phyloP scores from a whole-genome alignment of 73 alveolate genomes.

The Tetrahymena borealis region DNA sequence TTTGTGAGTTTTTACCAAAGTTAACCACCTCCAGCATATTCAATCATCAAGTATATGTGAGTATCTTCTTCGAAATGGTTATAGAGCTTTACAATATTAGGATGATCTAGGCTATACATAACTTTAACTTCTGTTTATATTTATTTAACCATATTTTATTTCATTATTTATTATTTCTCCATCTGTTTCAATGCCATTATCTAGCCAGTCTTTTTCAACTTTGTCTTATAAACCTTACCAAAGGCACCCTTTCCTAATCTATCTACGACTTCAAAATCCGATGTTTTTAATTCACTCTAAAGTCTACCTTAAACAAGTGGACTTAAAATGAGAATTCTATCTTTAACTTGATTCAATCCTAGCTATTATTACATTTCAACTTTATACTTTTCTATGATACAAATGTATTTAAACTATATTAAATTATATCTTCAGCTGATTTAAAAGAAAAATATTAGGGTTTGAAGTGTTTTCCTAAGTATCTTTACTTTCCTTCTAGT shows the following conservation, averaged over 20 bases:
- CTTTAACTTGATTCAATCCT: slow-evolving; percentile 21
- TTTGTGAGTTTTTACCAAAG: slow-evolving; percentile 40
- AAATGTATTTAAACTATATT: neutral
- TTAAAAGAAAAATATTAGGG: too few species aligned
- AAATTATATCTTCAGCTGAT: too few species aligned
- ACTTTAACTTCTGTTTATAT: slow-evolving; percentile 68
- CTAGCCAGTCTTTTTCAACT: slow-evolving; percentile 65
- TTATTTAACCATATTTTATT: slow-evolving; percentile 59
- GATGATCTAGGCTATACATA: slow-evolving; percentile 66
- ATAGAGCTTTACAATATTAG: slow-evolving; percentile 65
- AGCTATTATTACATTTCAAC: neutral
- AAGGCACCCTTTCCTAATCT: slow-evolving; percentile 63
- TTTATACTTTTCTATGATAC: neutral
- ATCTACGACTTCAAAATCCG: slow-evolving; percentile 23
- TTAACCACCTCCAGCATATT: slow-evolving; percentile 76
- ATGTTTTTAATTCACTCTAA: slow-evolving; percentile 28
- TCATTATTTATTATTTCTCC: slow-evolving; percentile 60
- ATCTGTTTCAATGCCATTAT: slow-evolving; percentile 72
- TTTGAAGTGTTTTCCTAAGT: too few species aligned
- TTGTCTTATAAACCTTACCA: slow-evolving; percentile 75
- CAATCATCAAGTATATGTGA: slow-evolving; percentile 69
- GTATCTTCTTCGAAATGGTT: slow-evolving; percentile 74
- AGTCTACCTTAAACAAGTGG: slow-evolving; percentile 40
- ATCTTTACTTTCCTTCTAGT: too few species aligned
- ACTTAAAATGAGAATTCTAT: slow-evolving; percentile 26